phyloP scores from a whole-genome alignment of 768 basidiomycete genomes.

The Zangia roseola region DNA sequence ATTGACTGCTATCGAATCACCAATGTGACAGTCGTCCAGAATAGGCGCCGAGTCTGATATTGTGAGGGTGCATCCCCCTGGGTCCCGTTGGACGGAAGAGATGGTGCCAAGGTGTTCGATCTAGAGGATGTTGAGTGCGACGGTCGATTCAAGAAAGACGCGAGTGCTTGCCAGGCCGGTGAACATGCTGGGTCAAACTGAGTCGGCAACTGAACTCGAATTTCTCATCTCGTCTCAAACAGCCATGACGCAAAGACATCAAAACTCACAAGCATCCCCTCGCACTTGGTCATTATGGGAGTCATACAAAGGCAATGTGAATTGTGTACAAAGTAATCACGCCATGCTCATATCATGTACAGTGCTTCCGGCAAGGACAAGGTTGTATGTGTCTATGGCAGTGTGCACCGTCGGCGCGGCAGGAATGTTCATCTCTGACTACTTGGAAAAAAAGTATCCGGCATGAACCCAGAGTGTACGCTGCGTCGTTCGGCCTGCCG shows the following conservation, averaged over 20 bases:
- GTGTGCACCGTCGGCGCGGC: conserved; percentile 45
- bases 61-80: conserved; percentile 78
- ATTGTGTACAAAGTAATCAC: conserved; percentile 3
- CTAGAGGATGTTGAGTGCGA: conserved; percentile 39
- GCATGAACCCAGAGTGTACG: conserved; percentile 1
- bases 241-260: conserved; percentile 12
- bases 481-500: conserved; percentile 15
- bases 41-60: conserved; percentile 71
- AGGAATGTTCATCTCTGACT: conserved; percentile 51
- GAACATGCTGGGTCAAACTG: conserved; percentile 51
- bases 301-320: conserved; percentile 41
- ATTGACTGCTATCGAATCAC: conserved; percentile 92
- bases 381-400: conserved; percentile 49
- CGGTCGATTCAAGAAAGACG: not conserved
- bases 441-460: conserved; percentile 45
- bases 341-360: conserved; percentile 12
- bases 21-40: conserved; percentile 84
- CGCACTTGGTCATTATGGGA: conserved; percentile 37
- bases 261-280: conserved; percentile 9
- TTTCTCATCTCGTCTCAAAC: not conserved
- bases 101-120: conserved; percentile 90
- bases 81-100: conserved; percentile 57
- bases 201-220: not conserved
- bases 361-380: conserved; percentile 56
- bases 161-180: conserved; percentile 65